These are phyloP conservation scores for Candida peoriensis DNA, from an alignment of 805 yeast genomes.

Conservation along the genomic window DNA sequence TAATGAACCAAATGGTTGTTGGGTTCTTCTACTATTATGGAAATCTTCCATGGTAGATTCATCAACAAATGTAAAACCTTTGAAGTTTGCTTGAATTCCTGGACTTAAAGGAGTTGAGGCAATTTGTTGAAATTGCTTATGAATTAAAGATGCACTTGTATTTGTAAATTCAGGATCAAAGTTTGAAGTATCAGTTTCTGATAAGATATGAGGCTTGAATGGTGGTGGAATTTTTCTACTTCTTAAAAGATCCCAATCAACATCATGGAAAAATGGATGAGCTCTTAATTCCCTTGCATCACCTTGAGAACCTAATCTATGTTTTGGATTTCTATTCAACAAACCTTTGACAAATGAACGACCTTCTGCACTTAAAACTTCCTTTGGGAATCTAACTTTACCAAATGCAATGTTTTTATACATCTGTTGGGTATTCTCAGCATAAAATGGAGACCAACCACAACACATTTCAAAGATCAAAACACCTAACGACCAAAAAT, in stretches of 20 bases:
- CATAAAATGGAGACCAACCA: constrained; percentile 99
- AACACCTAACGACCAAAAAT: constrained; percentile 97
- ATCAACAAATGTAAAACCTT: constrained; percentile 95
- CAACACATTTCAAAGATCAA: constrained; percentile 98
- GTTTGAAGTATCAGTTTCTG: constrained; percentile 92
- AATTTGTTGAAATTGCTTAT: constrained; percentile 52
- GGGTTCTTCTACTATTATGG: constrained; percentile 35
- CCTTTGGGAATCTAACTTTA: constrained; percentile 95
- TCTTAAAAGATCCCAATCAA: constrained; percentile 81
- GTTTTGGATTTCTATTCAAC: constrained; percentile 91
- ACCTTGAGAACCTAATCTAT: constrained; percentile 83
- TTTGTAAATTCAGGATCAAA: constrained; percentile 97
- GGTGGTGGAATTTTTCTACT: constrained; percentile 92
- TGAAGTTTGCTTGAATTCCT: constrained; percentile 92
- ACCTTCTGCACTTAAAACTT: constrained; percentile 88
- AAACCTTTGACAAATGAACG: constrained; percentile 93
- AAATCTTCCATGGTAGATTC: constrained; percentile 90
- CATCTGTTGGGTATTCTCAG: constrained; percentile 98
- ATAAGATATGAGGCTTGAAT: constrained; percentile 85
- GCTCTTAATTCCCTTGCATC: constrained; percentile 92
- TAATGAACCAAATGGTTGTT: constrained; percentile 57
- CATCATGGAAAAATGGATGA: constrained; percentile 86
- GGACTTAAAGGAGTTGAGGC: constrained; percentile 80
- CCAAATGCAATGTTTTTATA: constrained; percentile 98
- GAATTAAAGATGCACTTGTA: constrained; percentile 79